Evolutionary conservation across 176 grass and related monocot genomes (phyloP), one percentile per base, ranked within the genome.

Genomic region (Raddia distichophylla): DNA sequence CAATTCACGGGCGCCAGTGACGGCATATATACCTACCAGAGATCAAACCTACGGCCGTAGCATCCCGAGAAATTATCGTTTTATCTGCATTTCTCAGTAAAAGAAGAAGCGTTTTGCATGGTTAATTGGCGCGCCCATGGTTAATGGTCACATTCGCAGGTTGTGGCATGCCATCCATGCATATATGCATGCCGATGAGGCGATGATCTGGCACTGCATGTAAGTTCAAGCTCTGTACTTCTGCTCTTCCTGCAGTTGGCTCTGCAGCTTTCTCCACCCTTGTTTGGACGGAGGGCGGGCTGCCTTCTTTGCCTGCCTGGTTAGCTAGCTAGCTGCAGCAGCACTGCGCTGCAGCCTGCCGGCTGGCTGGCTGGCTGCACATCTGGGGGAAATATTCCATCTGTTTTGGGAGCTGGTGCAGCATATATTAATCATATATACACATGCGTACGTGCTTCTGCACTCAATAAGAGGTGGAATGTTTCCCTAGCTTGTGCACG

Each of bases 311-410:
- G 11, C n/a, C 57, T 20, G 10, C 42, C 67, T 20, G 43, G n/a
- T 43, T 10, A 69, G n/a, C 27, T 27, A 27, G 27, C 27, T 27
- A 27, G 27, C 27, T 27, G 37, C 37, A 40, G 37, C 37, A 40
- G 37, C 37, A 2, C 37, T 40, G 37, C 37, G 4, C 67, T 48
- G 43, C 67, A 48, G 67, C 54, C 52, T 54, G 64, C 37, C 18
- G 16, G 27, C 27, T 27, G 27, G 27, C 27, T 27, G 27, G 65
- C 11, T 34, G 61, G 15, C 66, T 69, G 66, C 66, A 20, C 66
- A 48, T 69, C 44, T 69, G n/a, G n/a, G 44, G 45, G 67, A 13
- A 69, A 69, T 69, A 69, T 69, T 69, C 67, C 67, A 48, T 69
- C 44, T 69, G 44, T 48, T 69, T 69, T 69, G 67, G 67, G 67